Base-by-base conservation (phyloP, 495 filamentous ascomycete genomes). In the Antarctomyces pellizariae region DNA sequence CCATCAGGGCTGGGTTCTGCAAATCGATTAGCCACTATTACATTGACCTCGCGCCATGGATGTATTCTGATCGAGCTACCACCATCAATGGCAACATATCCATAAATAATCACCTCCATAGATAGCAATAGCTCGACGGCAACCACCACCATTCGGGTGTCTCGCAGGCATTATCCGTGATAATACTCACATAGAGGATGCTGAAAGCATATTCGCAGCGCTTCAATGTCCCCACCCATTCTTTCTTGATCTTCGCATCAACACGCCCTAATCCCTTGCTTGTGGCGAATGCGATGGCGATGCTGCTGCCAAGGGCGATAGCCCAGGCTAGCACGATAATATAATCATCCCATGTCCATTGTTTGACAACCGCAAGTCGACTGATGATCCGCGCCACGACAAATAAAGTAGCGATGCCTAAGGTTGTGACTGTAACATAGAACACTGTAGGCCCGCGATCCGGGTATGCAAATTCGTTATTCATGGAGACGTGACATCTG, bases 1-100 rank as follows among this genome's bases (percentile, higher is more conserved):
- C 63, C 71, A 79, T 78, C 29, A 92, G 59, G 3, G 79, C 73
- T 7, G 84, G 82, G 42, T 92, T 89, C 78, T 91, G 34, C 13
- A 20, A 7, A n/a, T 6, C 16, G 23, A 22, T 48, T 24, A 46
- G 32, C 36, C 18, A 25, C 29, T 9, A 26, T 7, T 22, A 25
- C 32, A 29, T 41, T 23, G 39, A 31, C 20, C 7, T 15, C 27
- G 19, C 13, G 12, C 26, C 15, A 16, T 9, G 2, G 7, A 10
- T 39, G 15, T 40, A 37, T 21, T n/a, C n/a, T n/a, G n/a, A n/a
- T n/a, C n/a, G n/a, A n/a, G n/a, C n/a, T n/a, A n/a, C n/a, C n/a
- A n/a, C n/a, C n/a, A n/a, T n/a, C n/a, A n/a, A n/a, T n/a, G n/a
- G n/a, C n/a, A n/a, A n/a, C n/a, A n/a, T n/a, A n/a, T n/a, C n/a